A percentile compares a stretch with the other conserved stretches of the same genome.
phyloP scores from a whole-genome alignment of 306 rosid genomes.

The Delonix regia region DNA sequence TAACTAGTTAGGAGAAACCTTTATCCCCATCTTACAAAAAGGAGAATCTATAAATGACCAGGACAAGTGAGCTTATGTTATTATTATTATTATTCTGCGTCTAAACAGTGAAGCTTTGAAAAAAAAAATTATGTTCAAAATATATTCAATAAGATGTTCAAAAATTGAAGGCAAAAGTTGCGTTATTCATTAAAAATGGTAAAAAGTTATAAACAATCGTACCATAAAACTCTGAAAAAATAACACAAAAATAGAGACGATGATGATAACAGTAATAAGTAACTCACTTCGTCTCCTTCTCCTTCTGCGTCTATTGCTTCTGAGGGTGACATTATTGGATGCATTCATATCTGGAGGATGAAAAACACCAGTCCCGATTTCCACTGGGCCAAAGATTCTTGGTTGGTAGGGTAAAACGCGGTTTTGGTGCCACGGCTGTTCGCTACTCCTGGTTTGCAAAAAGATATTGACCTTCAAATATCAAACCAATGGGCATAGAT shows the following conservation, averaged over 20 bases:
- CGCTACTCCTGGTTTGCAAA: not conserved
- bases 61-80: not conserved
- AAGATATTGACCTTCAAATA: not conserved
- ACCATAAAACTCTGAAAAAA: not conserved
- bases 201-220: not conserved
- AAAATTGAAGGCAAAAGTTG: not conserved
- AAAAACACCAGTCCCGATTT: slow-evolving; percentile 4
- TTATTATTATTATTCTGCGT: not conserved
- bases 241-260: not conserved
- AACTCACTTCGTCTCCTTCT: not conserved
- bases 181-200: not conserved
- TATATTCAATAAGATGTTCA: too few species aligned
- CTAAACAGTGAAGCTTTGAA: not conserved
- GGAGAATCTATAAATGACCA: not conserved
- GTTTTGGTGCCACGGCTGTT: not conserved
- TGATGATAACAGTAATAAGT: too few species aligned
- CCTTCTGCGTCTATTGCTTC: not conserved
- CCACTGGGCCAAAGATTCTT: not conserved
- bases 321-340: not conserved
- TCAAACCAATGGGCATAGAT: not conserved
- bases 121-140: not conserved
- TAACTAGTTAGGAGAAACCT: not conserved
- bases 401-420: not conserved
- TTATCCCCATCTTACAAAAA: not conserved
- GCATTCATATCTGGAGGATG: not conserved